Conservation (phyloP, 2,329 filamentous ascomycete genomes). For the Lecanicillium sp. region DNA sequence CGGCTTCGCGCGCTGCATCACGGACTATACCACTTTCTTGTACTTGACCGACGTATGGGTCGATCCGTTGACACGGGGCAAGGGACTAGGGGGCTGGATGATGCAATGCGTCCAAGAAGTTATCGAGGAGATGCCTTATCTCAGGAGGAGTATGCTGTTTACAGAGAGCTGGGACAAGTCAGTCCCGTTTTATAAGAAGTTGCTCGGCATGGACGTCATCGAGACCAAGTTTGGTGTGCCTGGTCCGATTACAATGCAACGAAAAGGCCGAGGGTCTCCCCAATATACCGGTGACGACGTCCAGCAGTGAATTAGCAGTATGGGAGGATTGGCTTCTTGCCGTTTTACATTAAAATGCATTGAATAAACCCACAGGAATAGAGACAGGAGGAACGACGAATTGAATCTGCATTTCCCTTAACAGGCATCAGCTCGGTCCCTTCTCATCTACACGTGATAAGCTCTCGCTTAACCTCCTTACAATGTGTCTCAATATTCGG, state of each 20-base stretch:
- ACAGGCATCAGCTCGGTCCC: too few species aligned
- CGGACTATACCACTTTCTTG: constrained; percentile 57
- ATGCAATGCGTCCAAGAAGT: constrained; percentile 50
- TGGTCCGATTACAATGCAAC: constrained; percentile 18
- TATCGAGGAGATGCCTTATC: constrained; percentile 42
- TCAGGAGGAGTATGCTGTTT: constrained; percentile 49
- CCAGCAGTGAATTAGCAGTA: too few species aligned
- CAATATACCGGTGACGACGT: constrained; percentile 1
- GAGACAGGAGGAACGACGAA: too few species aligned
- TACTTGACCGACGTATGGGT: constrained; percentile 61
- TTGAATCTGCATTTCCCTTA: too few species aligned
- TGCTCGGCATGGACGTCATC: constrained; percentile 27
- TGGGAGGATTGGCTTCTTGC: too few species aligned
- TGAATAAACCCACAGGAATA: too few species aligned
- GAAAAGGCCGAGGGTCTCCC: constrained; percentile 18
- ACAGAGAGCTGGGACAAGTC: constrained; percentile 30
- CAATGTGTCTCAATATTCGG: too few species aligned
- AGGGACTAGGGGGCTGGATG: constrained; percentile 56
- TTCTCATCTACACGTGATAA: too few species aligned
- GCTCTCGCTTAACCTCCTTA: too few species aligned
- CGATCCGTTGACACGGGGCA: constrained; percentile 44
- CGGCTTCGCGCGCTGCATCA: constrained; percentile 45
- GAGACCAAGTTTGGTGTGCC: constrained; percentile 12
- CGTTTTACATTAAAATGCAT: too few species aligned
- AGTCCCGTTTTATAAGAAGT: constrained; percentile 28